Base-by-base conservation (phyloP, 768 basidiomycete species). In the Mycena venus region DNA sequence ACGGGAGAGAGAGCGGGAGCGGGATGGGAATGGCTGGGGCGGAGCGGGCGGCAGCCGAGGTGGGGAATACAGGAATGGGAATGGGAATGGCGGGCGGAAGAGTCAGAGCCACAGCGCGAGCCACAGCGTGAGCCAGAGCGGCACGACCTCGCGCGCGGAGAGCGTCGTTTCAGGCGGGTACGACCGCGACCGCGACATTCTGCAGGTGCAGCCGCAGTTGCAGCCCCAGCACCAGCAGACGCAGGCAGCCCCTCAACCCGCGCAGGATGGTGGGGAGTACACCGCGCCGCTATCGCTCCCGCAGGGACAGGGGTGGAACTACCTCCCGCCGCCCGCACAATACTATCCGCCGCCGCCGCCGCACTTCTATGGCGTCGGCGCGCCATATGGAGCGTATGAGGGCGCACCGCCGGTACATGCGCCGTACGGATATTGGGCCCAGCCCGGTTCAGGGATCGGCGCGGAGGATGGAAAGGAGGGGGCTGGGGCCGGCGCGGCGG, bases 61-160 rank as follows among this genome's bases (percentile, higher is more conserved):
- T 25, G 44, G 21, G 49, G 66, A 25, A 42, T n/a, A 67, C 40
- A 44, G 68, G 65, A 55, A 66, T 12, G 65, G 64, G 21, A 19
- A 40, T 34, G 68, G 25, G 32, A 34, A 34, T 5, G 21, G 29
- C 56, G 31, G 40, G 23, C 38, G 55, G 63, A n/a, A 53, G 38
- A 62, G 64, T 21, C 23, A 31, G 61, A 72, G 32, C 21, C 29
- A 25, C 23, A 69, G 67, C 36, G 67, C 29, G 40, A 61, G 67
- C 38, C 60, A 74, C 53, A 59, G 58, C 23, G 36, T 19, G 59
- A 74, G 51, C 25, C 38, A 31, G 42, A 74, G 74, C 38, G 59
- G 64, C 3, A 58, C 59, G 51, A 63, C 70, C 17, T 71, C 74
- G 58, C 70, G 74, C n/a, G 70, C 69, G 55, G 70, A 63, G 60